Base-by-base conservation (phyloP, 331 rosid species). In the Rosa hybrid region DNA sequence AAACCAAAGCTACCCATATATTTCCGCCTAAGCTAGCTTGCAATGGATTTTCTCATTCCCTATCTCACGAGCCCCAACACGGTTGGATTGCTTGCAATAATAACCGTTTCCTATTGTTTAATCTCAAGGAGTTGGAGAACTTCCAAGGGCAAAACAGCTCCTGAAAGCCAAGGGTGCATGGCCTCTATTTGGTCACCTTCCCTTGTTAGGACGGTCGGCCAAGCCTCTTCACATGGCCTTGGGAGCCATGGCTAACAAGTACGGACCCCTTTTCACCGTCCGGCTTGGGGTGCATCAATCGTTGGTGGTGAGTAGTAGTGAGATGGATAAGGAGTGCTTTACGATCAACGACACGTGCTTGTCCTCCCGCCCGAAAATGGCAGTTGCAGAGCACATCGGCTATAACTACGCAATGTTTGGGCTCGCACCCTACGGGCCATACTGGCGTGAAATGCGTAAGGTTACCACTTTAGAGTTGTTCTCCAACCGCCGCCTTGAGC, bases 291-390 rank as follows among this genome's bases (percentile, higher is more conserved):
- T 72, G 1, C 46, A 71, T 3, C 44, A 51, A 41, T 49, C 74
- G 38, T 2, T 83, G 68, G 86, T 86, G 59, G 77, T 86, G 45
- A 76, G 76, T 38, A 72, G 68, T 9, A 78, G 83, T 85, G 92
- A 92, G 60, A 14, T 82, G 7, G 93, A 93, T 8, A 92, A 89
- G 46, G 92, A 92, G 54, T 83, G 87, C 59, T 89, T 81, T 81
- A 89, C 94, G 11, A 79, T 87, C 10, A 81, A 76, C 3, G 94
- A 92, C 62, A 30, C 49, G 8, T 65, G 46, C 9, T 4, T 81
- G 13, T 70, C 87, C 4, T 68, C 77, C 3, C 91, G 97, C 94
- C 97, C 60, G 10, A 21, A 3, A 8, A 11, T 70, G 18, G 56
- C 6, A 16, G 41, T 45, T 21, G 42, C 6, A 18, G 62, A 54